Evolutionary conservation across 805 yeast species (phyloP), one percentile per base, ranked within the genome.

Genomic region (Ogataea nakhonphanomensis): DNA sequence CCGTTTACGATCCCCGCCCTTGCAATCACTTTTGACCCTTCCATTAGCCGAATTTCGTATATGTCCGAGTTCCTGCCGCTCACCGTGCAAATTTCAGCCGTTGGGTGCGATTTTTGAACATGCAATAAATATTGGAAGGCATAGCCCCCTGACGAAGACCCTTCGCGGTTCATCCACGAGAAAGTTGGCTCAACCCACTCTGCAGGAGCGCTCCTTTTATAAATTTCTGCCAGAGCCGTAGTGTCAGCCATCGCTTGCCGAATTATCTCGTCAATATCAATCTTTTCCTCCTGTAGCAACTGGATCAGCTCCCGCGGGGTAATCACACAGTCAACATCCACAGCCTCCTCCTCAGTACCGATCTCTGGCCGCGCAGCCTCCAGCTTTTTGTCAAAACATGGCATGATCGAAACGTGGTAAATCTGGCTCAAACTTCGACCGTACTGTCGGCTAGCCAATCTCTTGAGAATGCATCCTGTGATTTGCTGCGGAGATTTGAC

Each of bases 341-440:
- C 59, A 5, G 38, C 36, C 8, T 46, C 56, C 15, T 27, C 37
- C 5, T 50, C 61, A 2, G 46, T 54, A 13, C 64, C 69, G 37
- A 71, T 66, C 49, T 87, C 96, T 0, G 85, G 81, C 46, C 98
- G 72, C 3, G 95, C 89, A 21, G 96, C 93, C 65, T 93, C 99
- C 30, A 90, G 71, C 61, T 93, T 93, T 65, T 93, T 93, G 61
- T 93, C 99, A 60, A 93, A 93, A 54, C 98, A 91, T 2, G 99
- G 98, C 98, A 91, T 91, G 14, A 93, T 69, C 7, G 93, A 76
- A 39, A 93, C 64, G 59, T 91, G 97, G 57, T 87, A 93, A 0
- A 89, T 64, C 2, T 73, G 53, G 4, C 22, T 26, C 2, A 30
- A 13, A 1, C 33, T 41, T 12, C 48, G 30, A 0, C 66, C 56